Evolutionary conservation across 768 basidiomycete species (phyloP), one percentile per base, ranked within the genome.

Genomic region (Boletus pseudopeckii): DNA sequence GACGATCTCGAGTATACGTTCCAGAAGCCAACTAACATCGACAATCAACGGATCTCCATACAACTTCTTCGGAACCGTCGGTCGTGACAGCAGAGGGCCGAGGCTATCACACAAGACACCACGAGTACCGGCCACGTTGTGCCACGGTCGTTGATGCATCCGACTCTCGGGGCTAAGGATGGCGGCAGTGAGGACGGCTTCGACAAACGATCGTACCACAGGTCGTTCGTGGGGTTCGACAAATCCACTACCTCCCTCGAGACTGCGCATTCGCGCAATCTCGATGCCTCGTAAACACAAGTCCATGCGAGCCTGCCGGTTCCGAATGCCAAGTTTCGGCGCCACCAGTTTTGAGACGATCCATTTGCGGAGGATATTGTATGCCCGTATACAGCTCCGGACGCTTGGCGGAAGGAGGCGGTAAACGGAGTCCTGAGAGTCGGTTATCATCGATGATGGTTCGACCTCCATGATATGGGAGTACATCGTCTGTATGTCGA

Each of bases 11-110:
- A 92, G 71, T 70, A 92, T 80, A 41, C 89, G 80, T 66, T 93
- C 91, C 53, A 93, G 66, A 37, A 92, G 71, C 90, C 90, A 93
- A 10, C 88, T 88, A 58, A 90, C 80, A 64, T 92, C 91, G 15
- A 87, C 79, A 4, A 84, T 82, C 42, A 91, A 71, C 7, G 79
- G 73, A 32, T 83, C 79, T 30, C 74, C 73, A 30, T 78, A 75
- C 13, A 72, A 64, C 17, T 77, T 70, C 10, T 74, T 68, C 45
- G 79, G 77, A 7, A 77, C 67, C 41, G 64, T 72, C 2, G 82
- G 82, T 48, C 77, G 76, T 17, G 77, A 74, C 39, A 92, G 70
- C 40, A 92, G 68, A 1, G 80, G 73, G 1, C 71, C 59, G 9
- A 92, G 72, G 9, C 83, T 80, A 54, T 92, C 90, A 50, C 79